Conservation (phyloP, 192 early-diverging fungal genomes). For the Cladochytrium replicatum region DNA sequence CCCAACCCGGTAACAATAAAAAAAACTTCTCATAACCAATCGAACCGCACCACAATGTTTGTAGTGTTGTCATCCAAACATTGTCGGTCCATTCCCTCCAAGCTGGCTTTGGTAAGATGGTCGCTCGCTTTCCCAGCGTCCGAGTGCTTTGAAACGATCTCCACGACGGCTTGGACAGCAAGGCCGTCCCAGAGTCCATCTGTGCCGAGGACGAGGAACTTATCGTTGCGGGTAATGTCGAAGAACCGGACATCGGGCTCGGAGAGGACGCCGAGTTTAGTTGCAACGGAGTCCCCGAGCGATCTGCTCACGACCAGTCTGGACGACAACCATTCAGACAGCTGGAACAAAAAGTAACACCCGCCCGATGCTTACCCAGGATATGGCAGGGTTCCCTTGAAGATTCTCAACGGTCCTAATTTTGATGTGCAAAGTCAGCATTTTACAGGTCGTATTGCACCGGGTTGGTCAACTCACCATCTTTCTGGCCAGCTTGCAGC, state of each 20-base stretch:
- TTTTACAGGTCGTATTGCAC: background rate
- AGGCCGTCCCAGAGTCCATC: slow-evolving; percentile 49
- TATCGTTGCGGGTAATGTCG: slow-evolving; percentile 16
- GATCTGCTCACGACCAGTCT: slow-evolving; percentile 39
- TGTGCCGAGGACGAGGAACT: slow-evolving; percentile 34
- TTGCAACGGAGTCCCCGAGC: slow-evolving; percentile 35
- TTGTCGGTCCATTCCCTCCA: slow-evolving; percentile 27
- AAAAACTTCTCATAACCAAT: too few species aligned
- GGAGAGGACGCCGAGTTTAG: slow-evolving; percentile 29
- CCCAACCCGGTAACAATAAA: too few species aligned
- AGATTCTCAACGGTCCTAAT: slow-evolving; percentile 40
- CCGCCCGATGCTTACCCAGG: too few species aligned
- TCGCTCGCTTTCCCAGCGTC: slow-evolving; percentile 19
- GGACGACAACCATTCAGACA: slow-evolving; percentile 1
- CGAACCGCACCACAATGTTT: slow-evolving; percentile 22
- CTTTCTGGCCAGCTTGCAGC: slow-evolving; percentile 12
- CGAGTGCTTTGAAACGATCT: slow-evolving; percentile 4
- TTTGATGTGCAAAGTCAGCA: background rate
- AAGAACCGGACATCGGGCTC: slow-evolving; percentile 33
- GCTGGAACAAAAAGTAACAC: slow-evolving; percentile 3
- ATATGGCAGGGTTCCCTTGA: slow-evolving; percentile 46
- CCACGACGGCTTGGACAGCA: slow-evolving; percentile 19
- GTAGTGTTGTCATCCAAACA: slow-evolving; percentile 47
- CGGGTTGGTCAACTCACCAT: slow-evolving; percentile 3
- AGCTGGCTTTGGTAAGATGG: slow-evolving; percentile 18